phyloP scores from a whole-genome alignment of 2,329 filamentous ascomycete species.

The Aspergillus sp. region DNA sequence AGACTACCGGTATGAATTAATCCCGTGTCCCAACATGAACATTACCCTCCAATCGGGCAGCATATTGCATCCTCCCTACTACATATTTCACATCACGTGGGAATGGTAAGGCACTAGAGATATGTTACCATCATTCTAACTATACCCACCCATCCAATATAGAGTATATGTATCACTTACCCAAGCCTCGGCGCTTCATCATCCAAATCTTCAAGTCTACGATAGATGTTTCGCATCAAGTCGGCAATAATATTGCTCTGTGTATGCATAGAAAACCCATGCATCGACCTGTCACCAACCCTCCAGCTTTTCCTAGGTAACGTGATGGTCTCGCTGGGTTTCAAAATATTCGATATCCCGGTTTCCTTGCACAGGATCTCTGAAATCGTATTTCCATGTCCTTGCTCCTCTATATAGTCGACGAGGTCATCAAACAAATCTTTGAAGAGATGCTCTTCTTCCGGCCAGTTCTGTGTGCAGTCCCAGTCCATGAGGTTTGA shows the following conservation, averaged over 20 bases:
- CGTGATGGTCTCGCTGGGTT: not conserved
- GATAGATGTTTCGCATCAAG: not conserved
- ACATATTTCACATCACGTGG: not conserved
- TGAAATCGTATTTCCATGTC: not conserved
- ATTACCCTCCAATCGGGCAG: not conserved
- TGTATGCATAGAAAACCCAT: too few species aligned
- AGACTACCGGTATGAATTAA: not conserved
- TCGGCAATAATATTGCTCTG: not conserved
- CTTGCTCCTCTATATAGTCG: not conserved
- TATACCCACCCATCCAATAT: too few species aligned
- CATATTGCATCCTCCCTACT: not conserved
- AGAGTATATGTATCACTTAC: too few species aligned
- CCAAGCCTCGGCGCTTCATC: not conserved
- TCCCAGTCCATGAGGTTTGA: not conserved
- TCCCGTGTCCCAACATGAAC: not conserved
- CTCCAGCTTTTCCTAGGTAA: not conserved
- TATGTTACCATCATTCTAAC: too few species aligned
- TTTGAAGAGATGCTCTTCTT: not conserved
- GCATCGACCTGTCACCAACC: not conserved
- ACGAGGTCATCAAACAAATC: not conserved
- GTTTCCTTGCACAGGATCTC: not conserved
- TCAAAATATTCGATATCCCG: not conserved
- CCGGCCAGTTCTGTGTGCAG: not conserved
- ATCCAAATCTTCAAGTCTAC: not conserved
- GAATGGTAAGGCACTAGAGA: not conserved